phyloP scores from a whole-genome alignment of 2,329 filamentous ascomycete genomes.

The Reticulascus tulasneorum region DNA sequence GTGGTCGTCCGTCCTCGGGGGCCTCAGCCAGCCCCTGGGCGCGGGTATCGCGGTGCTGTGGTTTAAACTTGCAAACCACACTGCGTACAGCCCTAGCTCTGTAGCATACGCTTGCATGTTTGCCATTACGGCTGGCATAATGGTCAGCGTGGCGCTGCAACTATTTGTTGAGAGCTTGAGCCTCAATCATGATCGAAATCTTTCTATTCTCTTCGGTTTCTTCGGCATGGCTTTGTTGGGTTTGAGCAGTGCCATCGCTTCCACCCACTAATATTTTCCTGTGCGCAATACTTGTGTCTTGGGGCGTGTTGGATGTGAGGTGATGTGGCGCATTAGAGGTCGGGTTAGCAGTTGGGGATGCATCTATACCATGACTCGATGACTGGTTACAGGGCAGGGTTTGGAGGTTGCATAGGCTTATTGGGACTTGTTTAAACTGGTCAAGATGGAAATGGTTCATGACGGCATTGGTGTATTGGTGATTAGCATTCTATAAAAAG shows the following conservation, averaged over 20 bases:
- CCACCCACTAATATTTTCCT: conserved; percentile 5
- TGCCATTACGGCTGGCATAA: conserved; percentile 85
- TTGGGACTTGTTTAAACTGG: too few relatives aligned
- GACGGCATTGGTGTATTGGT: too few relatives aligned
- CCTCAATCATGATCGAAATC: conserved; percentile 71
- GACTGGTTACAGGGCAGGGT: too few relatives aligned
- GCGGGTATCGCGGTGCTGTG: conserved; percentile 80
- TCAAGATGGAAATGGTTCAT: too few relatives aligned
- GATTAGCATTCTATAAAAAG: too few relatives aligned
- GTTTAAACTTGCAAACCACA: conserved; percentile 66
- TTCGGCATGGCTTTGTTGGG: conserved; percentile 85
- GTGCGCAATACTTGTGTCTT: not conserved
- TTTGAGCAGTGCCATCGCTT: conserved; percentile 62
- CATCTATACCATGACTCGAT: too few relatives aligned
- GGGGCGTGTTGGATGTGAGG: too few relatives aligned
- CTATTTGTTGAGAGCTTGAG: conserved; percentile 83
- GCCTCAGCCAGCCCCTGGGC: conserved; percentile 80
- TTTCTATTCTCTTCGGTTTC: conserved; percentile 79
- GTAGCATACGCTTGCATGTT: conserved; percentile 78
- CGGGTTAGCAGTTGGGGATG: too few relatives aligned
- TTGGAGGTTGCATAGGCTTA: too few relatives aligned
- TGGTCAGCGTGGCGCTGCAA: conserved; percentile 89
- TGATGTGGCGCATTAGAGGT: too few relatives aligned
- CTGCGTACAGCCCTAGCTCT: conserved; percentile 46
- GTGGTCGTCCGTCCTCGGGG: conserved; percentile 80